phyloP scores from a whole-genome alignment of 192 early-diverging fungal genomes.

The Coemansia sp. region DNA sequence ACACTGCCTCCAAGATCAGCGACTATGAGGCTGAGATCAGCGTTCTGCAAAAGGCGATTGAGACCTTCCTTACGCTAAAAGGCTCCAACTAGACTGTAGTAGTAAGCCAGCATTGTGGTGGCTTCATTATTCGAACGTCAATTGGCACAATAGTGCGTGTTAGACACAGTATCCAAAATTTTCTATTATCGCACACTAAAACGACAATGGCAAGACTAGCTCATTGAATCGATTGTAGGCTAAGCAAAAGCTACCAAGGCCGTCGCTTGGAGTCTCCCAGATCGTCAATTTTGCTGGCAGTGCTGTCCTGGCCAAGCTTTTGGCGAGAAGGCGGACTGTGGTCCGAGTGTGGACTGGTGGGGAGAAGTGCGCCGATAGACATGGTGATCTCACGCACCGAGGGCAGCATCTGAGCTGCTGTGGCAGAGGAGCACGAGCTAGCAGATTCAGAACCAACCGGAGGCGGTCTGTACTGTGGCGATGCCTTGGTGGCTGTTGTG shows the following conservation, averaged over 20 bases:
- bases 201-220: not conserved
- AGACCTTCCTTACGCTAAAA: constrained; percentile 69
- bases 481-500: constrained; percentile 1
- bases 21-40: constrained; percentile 74
- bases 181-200: not conserved
- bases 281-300: not conserved
- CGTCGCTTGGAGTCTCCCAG: constrained; percentile 10
- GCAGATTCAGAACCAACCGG: constrained; percentile 7
- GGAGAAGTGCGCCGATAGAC: constrained; percentile 34
- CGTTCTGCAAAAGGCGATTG: constrained; percentile 60
- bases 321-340: not conserved
- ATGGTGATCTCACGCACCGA: constrained; percentile 48
- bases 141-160: too few species aligned
- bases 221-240: not conserved
- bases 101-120: not conserved
- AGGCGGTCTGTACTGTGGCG: not conserved
- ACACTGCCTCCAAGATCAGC: constrained; percentile 68
- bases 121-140: too few species aligned
- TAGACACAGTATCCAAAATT: not conserved
- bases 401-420: constrained; percentile 25
- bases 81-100: constrained; percentile 22
- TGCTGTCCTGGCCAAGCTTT: not conserved
- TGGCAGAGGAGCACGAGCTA: constrained; percentile 14
- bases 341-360: constrained; percentile 17
- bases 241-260: constrained; percentile 27